Evolutionary conservation across 2,329 filamentous ascomycete species (phyloP).

Genomic region (Emericellopsis atlantica): DNA sequence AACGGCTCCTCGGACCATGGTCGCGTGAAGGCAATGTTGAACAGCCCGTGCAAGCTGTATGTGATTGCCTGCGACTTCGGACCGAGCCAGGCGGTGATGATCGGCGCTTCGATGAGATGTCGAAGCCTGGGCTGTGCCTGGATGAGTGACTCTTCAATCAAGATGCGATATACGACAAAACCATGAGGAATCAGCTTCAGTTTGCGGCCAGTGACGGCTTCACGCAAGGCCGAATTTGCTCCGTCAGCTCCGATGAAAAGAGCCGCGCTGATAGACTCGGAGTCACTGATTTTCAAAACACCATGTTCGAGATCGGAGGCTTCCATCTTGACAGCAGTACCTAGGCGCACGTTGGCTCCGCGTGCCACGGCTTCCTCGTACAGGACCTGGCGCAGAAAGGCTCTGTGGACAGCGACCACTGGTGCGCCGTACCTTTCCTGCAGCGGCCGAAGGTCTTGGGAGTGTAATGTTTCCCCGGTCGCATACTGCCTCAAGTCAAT

Average conservation of each 20-base stretch:
- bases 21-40: slow-evolving; percentile 1
- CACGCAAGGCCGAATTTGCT: not conserved
- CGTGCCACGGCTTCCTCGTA: not conserved
- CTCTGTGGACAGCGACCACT: not conserved
- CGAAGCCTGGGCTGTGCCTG: not conserved
- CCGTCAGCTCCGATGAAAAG: not conserved
- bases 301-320: not conserved
- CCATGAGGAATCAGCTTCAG: not conserved
- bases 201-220: not conserved
- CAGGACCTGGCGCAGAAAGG: not conserved
- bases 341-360: not conserved
- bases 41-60: slow-evolving; percentile 1
- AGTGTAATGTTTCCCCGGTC: not conserved
- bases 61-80: not conserved
- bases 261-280: not conserved
- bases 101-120: not conserved
- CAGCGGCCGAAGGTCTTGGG: not conserved
- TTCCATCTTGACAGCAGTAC: not conserved
- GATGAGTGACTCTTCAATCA: not conserved
- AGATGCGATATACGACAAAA: not conserved
- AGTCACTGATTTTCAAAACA: not conserved
- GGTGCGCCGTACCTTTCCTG: not conserved
- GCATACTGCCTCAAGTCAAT: not conserved
- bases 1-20: not conserved
- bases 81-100: not conserved